Conservation (phyloP, 139 green algal species). For the Nannochloris sp. region DNA sequence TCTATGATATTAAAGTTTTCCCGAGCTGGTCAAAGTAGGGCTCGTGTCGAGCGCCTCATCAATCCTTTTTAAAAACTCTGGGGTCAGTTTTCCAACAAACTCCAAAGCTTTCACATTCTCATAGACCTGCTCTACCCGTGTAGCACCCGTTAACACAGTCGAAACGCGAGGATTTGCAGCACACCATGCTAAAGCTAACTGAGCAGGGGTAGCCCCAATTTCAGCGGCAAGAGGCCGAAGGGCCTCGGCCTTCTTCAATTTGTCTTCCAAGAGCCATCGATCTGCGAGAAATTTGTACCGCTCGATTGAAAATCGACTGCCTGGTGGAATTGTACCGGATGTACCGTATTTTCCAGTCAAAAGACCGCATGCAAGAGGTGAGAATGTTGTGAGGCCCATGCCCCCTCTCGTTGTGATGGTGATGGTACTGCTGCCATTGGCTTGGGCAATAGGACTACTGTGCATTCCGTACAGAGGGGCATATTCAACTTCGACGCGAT, state of each 20-base stretch:
- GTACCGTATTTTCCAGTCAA: constrained; percentile 81
- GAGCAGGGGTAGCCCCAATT: constrained; percentile 56
- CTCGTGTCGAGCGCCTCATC: neutral
- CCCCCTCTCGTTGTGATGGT: too few species aligned
- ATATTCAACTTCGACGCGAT: constrained; percentile 58
- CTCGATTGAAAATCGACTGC: constrained; percentile 52
- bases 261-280: constrained; percentile 11
- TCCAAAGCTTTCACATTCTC: constrained; percentile 47
- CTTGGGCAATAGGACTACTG: too few species aligned
- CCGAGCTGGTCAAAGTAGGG: too few species aligned
- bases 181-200: constrained; percentile 77
- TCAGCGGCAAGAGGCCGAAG: constrained; percentile 64
- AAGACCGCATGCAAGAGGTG: constrained; percentile 65
- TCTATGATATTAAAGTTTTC: too few species aligned
- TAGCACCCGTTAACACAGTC: constrained; percentile 74
- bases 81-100: constrained; percentile 61
- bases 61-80: constrained; percentile 25
- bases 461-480: constrained; percentile 51
- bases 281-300: constrained; percentile 51
- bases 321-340: constrained; percentile 47
- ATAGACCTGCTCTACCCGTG: constrained; percentile 45
- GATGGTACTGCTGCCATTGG: too few species aligned
- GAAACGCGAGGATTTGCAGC: constrained; percentile 59
- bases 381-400: constrained; percentile 72
- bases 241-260: constrained; percentile 44